Conservation (phyloP, 129 eudicot species). For the Calendula officinalis region DNA sequence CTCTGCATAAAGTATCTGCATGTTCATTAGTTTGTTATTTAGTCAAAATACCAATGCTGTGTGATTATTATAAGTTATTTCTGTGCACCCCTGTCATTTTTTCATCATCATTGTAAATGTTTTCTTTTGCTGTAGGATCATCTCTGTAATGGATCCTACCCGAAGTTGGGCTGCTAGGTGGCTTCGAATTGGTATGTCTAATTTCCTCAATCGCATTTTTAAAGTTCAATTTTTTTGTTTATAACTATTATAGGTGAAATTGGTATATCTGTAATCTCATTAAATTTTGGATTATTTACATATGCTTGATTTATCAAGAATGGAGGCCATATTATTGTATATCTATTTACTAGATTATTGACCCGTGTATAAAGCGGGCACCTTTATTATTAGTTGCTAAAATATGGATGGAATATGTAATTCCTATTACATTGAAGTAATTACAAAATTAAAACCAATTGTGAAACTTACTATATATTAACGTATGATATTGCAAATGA, state of each 20-base stretch:
- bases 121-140: conserved; percentile 46
- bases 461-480: too few relatives aligned
- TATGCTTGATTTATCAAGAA: too few relatives aligned
- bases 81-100: not conserved
- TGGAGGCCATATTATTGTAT: too few relatives aligned
- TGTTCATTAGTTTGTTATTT: not conserved
- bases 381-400: too few relatives aligned
- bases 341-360: too few relatives aligned
- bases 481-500: too few relatives aligned
- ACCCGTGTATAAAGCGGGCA: too few relatives aligned
- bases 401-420: too few relatives aligned
- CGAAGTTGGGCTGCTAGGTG: conserved; percentile 97
- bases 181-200: conserved; percentile 83
- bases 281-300: not conserved
- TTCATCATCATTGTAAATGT: not conserved
- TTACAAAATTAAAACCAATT: too few relatives aligned
- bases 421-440: too few relatives aligned
- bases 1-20: not conserved
- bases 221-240: not conserved
- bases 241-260: not conserved
- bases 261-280: conserved; percentile 2
- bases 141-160: conserved; percentile 94
- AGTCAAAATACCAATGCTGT: not conserved
- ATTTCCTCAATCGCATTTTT: not conserved
- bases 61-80: too few relatives aligned